Percentiles rank a stretch among this genome's conserved stretches.
Conservation (phyloP, 2,329 filamentous ascomycete species). For the Biscogniauxia mediterranea region DNA sequence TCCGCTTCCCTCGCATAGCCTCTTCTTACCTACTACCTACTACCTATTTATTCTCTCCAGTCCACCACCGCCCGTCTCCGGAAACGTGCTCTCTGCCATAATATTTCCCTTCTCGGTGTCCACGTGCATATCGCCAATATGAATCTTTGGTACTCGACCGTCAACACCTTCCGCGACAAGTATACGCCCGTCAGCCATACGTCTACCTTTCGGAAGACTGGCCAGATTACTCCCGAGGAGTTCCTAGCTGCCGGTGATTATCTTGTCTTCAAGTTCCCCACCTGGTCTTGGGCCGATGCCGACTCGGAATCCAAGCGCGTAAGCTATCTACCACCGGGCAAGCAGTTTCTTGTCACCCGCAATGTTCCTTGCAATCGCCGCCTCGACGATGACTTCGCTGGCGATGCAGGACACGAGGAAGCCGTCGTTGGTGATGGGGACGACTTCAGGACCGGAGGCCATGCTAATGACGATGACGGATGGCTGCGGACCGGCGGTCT, state of each 20-base stretch:
- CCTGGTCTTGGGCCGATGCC: conserved; percentile 94
- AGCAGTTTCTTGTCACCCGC: conserved; percentile 93
- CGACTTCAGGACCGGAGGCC: conserved; percentile 50
- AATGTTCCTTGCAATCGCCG: conserved; percentile 92
- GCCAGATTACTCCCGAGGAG: conserved; percentile 96
- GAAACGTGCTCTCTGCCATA: no score
- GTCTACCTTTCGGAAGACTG: conserved; percentile 89
- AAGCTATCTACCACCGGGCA: conserved; percentile 77
- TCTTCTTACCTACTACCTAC: neutral
- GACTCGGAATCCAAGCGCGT: conserved; percentile 77
- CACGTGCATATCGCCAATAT: conserved; percentile 45
- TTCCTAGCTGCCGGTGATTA: conserved; percentile 96
- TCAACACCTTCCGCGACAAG: conserved; percentile 87
- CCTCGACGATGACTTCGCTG: conserved; percentile 90
- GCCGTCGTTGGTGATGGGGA: conserved; percentile 81
- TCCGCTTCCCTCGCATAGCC: neutral
- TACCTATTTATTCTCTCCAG: neutral
- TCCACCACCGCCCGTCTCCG: no score
- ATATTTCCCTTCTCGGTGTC: neutral
- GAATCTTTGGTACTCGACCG: conserved; percentile 89
- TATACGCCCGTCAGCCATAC: conserved; percentile 86
- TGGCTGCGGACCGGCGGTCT: conserved; percentile 88
- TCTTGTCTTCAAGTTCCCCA: conserved; percentile 97
- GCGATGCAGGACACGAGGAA: conserved; percentile 82
- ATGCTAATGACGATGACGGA: conserved; percentile 70